These are phyloP conservation scores for Bipolaris zeicola DNA, from an alignment of 2,329 filamentous ascomycete species.

Conservation along the genomic window DNA sequence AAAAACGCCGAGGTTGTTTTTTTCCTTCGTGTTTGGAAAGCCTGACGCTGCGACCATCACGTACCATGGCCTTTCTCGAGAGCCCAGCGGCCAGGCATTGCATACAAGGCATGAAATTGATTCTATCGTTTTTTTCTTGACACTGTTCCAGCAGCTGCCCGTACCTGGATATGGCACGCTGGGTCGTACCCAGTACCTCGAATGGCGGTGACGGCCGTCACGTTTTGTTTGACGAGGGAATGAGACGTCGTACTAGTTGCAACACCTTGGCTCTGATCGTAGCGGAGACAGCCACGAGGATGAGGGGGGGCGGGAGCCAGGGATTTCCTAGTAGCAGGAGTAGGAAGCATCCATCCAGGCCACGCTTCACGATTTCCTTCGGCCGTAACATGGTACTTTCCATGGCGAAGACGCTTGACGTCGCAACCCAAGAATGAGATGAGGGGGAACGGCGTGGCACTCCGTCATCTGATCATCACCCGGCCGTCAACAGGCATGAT, in stretches of 20 bases:
- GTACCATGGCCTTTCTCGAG: background rate
- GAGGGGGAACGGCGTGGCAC: constrained; percentile 8
- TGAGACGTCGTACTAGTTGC: constrained; percentile 5
- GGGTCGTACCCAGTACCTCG: constrained; percentile 4
- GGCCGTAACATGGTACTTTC: constrained; percentile 6
- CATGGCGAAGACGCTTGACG: constrained; percentile 3
- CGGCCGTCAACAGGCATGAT: constrained; percentile 20
- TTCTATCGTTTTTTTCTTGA: no score
- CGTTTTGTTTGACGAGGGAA: constrained; percentile 6
- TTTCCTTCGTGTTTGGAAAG: background rate
- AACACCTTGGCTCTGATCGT: background rate
- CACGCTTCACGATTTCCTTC: background rate
- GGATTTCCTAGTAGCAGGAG: background rate
- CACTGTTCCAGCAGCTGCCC: constrained; percentile 1
- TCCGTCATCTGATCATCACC: constrained; percentile 15
- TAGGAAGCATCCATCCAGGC: background rate
- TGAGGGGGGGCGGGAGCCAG: background rate
- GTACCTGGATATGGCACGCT: background rate
- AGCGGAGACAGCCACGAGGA: background rate
- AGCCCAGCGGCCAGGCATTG: background rate
- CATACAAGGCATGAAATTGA: background rate
- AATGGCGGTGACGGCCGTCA: constrained; percentile 2
- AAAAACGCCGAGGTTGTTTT: background rate
- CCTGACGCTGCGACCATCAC: background rate
- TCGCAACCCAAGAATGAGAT: constrained; percentile 2